Base-by-base conservation (phyloP, 2,329 filamentous ascomycete species). In the Cladobotryum mycophilum region DNA sequence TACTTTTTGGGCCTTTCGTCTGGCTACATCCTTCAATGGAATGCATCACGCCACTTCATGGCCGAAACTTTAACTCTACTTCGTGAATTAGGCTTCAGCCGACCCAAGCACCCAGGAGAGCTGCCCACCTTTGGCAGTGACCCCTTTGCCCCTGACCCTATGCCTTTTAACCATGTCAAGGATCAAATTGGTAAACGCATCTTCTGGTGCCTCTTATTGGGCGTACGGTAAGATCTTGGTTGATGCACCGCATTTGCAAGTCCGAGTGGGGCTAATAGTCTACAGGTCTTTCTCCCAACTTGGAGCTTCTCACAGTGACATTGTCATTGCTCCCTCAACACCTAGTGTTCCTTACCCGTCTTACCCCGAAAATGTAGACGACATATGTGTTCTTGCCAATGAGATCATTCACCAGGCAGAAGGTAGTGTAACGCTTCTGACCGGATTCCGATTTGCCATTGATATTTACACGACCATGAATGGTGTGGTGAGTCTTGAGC, bases 141-240 rank as follows among this genome's bases (percentile, higher is more conserved):
- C 50, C 57, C 62, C 5, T 68, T 61, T 50, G 69, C 67, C 5
- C 63, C 64, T 1, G 69, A 73, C 8, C 67, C 68, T 5, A 68
- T 73, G 41, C 70, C 76, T 0, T 80, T 86, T 53, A 84, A 88
- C 58, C 84, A 85, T 45, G 79, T 90, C 47, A 83, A 84, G 61
- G 81, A 85, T 60, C 85, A 90, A 66, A 79, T 88, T 43, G 82
- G 85, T 43, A 86, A 87, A 64, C 80, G 86, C 55, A 84, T 95
- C 38, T 96, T 95, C 65, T 96, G 90, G 84, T 85, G 88, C 18
- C 77, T 90, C 58, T 82, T 93, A 55, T 80, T 90, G 5, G 85
- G 85, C 34, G 80, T 88, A 53, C 78, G 84, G 79, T 84, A 69
- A 56, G 72, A 15, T 22, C 30, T 36, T 22, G 13, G 13, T 35